These are phyloP conservation scores for Leishmania aethiopica DNA, from an alignment of 208 protist genomes.

Conservation along the genomic window DNA sequence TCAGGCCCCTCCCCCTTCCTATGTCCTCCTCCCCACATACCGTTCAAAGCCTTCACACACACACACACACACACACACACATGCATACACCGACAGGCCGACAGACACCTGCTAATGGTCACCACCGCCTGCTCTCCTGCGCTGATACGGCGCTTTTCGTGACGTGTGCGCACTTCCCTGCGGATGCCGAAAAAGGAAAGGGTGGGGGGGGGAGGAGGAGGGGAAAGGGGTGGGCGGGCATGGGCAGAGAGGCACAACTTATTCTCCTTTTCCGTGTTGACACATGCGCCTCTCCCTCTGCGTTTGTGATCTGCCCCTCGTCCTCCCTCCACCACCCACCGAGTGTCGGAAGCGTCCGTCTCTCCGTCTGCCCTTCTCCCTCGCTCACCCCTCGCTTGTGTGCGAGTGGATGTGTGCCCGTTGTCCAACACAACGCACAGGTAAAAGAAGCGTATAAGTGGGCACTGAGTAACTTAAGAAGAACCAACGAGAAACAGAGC, in stretches of 20 bases:
- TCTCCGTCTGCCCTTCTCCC: background rate
- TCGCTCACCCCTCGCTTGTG: background rate
- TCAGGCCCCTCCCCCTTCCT: background rate
- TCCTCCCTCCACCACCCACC: background rate
- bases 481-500: background rate
- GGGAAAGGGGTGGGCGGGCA: background rate
- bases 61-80: background rate
- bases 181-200: background rate
- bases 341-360: background rate
- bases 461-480: background rate
- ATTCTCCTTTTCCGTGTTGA: background rate
- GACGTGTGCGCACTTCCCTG: background rate
- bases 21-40: too few species aligned
- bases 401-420: background rate
- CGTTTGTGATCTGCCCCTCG: background rate
- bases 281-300: background rate
- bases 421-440: background rate
- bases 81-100: background rate
- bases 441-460: conserved; percentile 3
- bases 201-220: background rate
- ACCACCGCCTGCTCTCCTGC: background rate
- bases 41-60: background rate
- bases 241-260: background rate
- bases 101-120: background rate
- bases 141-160: background rate